These are phyloP conservation scores for Fusarium luffae DNA, from an alignment of 2,329 filamentous ascomycete genomes.

Conservation along the genomic window DNA sequence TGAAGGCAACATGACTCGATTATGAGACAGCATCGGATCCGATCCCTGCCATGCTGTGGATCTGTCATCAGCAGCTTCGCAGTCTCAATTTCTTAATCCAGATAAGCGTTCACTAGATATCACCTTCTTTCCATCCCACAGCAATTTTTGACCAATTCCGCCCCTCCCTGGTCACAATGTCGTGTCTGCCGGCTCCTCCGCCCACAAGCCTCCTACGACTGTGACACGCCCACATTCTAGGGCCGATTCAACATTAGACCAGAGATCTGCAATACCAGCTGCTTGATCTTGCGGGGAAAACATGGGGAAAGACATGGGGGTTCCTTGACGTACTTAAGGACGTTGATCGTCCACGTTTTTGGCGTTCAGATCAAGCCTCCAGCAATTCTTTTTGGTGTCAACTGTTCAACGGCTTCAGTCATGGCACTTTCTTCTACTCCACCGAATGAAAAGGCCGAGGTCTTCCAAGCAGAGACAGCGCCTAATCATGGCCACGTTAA, in stretches of 20 bases:
- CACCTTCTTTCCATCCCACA: not conserved
- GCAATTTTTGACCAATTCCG: conserved; percentile 8
- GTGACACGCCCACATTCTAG: not conserved
- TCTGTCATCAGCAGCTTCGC: not conserved
- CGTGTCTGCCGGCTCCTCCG: conserved; percentile 14
- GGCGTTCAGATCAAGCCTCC: not conserved
- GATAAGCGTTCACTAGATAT: conserved; percentile 18
- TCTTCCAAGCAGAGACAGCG: conserved; percentile 40
- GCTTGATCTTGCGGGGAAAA: conserved; percentile 28
- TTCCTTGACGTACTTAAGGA: conserved; percentile 30
- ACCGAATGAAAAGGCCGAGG: conserved; percentile 35
- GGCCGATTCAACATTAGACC: not conserved
- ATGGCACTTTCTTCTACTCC: conserved; percentile 33
- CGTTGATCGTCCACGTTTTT: conserved; percentile 27
- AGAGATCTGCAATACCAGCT: conserved; percentile 6
- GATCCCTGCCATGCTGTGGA: conserved; percentile 3
- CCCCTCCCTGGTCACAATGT: not conserved
- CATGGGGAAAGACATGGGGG: conserved; percentile 28
- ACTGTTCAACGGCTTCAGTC: not conserved
- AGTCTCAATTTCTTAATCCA: conserved; percentile 26
- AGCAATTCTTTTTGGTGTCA: not conserved
- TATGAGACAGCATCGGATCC: conserved; percentile 30
- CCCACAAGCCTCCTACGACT: conserved; percentile 36
- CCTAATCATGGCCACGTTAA: conserved; percentile 2
- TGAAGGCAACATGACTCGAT: not conserved